Evolutionary conservation across 768 basidiomycete genomes (phyloP).

Genomic region (Wakefieldia striispora): DNA sequence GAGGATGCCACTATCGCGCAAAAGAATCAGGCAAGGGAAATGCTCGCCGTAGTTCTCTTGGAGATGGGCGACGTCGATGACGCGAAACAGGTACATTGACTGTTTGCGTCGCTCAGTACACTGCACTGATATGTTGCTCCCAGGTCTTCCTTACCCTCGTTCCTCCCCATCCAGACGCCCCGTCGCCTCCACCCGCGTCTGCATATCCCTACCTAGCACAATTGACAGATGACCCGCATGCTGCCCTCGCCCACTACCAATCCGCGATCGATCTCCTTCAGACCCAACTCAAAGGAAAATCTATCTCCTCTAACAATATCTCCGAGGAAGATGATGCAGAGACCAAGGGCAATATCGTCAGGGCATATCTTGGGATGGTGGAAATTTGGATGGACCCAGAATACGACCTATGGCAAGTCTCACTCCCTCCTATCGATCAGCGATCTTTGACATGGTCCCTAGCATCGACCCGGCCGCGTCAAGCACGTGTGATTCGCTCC

Average conservation of each 20-base stretch:
- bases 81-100: constrained; percentile 60
- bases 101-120: neutral
- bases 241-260: constrained; percentile 74
- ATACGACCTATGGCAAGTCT: constrained; percentile 77
- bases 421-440: neutral
- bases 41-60: constrained; percentile 74
- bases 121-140: neutral
- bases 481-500: constrained; percentile 74
- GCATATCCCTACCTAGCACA: constrained; percentile 91
- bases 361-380: constrained; percentile 83
- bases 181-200: constrained; percentile 63
- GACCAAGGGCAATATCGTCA: constrained; percentile 64
- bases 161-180: constrained; percentile 59
- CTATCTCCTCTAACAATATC: constrained; percentile 38
- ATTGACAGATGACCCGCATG: constrained; percentile 70
- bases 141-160: constrained; percentile 63
- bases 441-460: neutral
- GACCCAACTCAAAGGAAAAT: constrained; percentile 73
- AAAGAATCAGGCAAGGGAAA: constrained; percentile 71
- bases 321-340: constrained; percentile 43
- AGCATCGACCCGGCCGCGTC: constrained; percentile 85
- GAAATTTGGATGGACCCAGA: constrained; percentile 96
- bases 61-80: constrained; percentile 75
- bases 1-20: constrained; percentile 41
- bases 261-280: constrained; percentile 73